phyloP scores from a whole-genome alignment of 176 grass and related monocot genomes.

The Neostapfia colusana region DNA sequence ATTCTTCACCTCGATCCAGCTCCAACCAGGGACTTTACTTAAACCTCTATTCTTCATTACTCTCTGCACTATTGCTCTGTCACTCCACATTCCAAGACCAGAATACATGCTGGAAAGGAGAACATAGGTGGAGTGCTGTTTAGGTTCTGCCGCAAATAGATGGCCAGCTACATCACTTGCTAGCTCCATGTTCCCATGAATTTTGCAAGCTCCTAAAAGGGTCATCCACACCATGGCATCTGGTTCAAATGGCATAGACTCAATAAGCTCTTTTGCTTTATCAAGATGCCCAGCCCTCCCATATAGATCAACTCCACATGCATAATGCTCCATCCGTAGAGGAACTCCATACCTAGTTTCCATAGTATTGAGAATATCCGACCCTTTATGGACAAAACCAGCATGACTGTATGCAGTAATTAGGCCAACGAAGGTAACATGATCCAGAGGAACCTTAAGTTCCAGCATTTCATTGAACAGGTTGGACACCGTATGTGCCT shows the following conservation, averaged over 20 bases:
- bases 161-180: slow-evolving; percentile 47
- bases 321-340: slow-evolving; percentile 71
- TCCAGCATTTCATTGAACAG: slow-evolving; percentile 56
- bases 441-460: slow-evolving; percentile 47
- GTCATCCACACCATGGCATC: slow-evolving; percentile 79
- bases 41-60: slow-evolving; percentile 62
- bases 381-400: slow-evolving; percentile 59
- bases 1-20: slow-evolving; percentile 70
- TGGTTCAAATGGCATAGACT: slow-evolving; percentile 67
- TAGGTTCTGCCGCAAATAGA: slow-evolving; percentile 47
- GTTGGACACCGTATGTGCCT: slow-evolving; percentile 28
- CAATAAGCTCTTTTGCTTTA: slow-evolving; percentile 59
- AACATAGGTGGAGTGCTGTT: slow-evolving; percentile 66
- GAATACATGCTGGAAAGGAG: slow-evolving; percentile 63
- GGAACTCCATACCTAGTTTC: slow-evolving; percentile 46
- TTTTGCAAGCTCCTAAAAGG: slow-evolving; percentile 65
- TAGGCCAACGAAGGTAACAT: slow-evolving; percentile 63
- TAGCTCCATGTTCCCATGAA: slow-evolving; percentile 58
- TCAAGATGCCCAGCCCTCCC: slow-evolving; percentile 63
- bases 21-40: slow-evolving; percentile 74
- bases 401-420: slow-evolving; percentile 63
- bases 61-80: slow-evolving; percentile 58
- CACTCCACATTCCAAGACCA: slow-evolving; percentile 64
- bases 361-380: slow-evolving; percentile 52
- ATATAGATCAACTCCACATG: slow-evolving; percentile 66